Conservation (phyloP, 139 green algal species). For the Chlamydomonas incerta region DNA sequence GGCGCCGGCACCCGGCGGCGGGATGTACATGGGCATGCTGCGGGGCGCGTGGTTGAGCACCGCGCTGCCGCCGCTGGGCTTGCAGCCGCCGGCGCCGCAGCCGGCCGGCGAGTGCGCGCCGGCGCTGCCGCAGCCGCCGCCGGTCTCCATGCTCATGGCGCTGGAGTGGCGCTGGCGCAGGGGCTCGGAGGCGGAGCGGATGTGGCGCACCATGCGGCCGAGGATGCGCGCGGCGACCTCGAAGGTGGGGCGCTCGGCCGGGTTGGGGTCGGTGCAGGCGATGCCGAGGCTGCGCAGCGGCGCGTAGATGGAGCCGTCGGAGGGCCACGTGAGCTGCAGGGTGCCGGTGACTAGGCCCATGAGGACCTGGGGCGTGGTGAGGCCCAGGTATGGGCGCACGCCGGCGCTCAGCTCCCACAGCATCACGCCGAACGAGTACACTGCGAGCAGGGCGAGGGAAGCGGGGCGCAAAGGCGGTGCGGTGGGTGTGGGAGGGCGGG, state of each 20-base stretch:
- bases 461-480: neutral
- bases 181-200: conserved; percentile 8
- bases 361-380: conserved; percentile 39
- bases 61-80: neutral
- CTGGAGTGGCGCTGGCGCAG: conserved; percentile 32
- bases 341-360: conserved; percentile 40
- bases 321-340: conserved; percentile 35
- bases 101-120: neutral
- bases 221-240: conserved; percentile 30
- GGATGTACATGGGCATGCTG: neutral
- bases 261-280: conserved; percentile 23
- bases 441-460: too few species aligned
- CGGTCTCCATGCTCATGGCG: conserved; percentile 11
- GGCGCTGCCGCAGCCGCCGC: neutral
- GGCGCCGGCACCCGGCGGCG: too few species aligned
- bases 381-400: conserved; percentile 43
- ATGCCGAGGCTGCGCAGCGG: conserved; percentile 32
- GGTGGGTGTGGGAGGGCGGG: neutral
- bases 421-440: conserved; percentile 40
- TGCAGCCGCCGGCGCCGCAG: too few species aligned
- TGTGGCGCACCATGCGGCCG: conserved; percentile 30
- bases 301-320: conserved; percentile 33
- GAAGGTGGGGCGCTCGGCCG: conserved; percentile 22
- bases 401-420: conserved; percentile 38
- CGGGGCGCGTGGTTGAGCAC: neutral